phyloP scores from a whole-genome alignment of 1,139 yeast genomes.

The Saccharomyces hybrid region DNA sequence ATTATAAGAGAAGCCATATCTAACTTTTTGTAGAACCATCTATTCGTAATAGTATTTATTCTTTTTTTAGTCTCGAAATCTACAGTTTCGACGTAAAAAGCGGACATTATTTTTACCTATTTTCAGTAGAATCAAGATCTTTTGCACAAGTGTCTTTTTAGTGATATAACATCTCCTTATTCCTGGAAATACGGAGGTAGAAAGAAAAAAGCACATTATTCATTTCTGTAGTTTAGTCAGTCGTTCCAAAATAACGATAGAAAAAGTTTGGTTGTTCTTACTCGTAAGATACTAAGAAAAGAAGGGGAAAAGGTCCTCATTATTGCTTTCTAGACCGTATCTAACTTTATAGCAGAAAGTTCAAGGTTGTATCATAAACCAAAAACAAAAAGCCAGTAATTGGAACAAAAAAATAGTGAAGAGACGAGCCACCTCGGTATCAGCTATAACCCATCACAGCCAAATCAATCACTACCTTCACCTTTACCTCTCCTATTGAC shows the following conservation, averaged over 20 bases:
- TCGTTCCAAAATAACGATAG: neutral
- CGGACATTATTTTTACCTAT: neutral
- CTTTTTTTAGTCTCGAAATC: neutral
- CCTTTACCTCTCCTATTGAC: neutral
- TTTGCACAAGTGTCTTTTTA: neutral
- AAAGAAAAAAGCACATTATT: neutral
- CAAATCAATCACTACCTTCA: neutral
- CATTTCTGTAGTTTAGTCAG: neutral
- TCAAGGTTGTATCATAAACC: neutral
- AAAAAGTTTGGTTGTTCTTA: neutral
- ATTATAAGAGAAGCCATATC: neutral
- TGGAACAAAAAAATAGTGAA: neutral
- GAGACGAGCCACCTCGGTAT: neutral
- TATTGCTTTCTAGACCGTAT: neutral
- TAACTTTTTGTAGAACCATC: neutral
- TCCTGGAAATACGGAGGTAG: neutral
- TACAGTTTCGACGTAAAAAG: neutral
- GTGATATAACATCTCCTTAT: neutral
- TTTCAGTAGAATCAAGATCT: neutral
- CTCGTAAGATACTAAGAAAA: neutral
- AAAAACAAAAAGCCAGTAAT: neutral
- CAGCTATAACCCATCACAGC: neutral
- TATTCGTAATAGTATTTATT: neutral
- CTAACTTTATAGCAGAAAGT: neutral
- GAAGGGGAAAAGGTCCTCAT: neutral